These are phyloP conservation scores for Metarhizium album DNA, from an alignment of 2,329 filamentous ascomycete species.

Conservation along the genomic window DNA sequence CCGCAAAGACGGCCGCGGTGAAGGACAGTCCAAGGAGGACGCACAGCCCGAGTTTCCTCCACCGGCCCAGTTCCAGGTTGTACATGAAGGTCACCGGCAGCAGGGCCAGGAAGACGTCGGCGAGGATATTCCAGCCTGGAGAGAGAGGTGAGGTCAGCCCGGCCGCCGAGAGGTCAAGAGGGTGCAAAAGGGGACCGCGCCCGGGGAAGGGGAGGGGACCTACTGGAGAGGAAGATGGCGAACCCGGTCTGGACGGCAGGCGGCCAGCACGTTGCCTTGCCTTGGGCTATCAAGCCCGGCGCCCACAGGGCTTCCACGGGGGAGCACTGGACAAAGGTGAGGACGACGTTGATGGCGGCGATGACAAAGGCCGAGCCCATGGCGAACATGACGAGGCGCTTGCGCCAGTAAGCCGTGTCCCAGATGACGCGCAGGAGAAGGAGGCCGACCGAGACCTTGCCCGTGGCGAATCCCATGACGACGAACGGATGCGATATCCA, in stretches of 20 bases:
- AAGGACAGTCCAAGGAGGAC: slow-evolving; percentile 1
- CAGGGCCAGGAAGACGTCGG: slow-evolving; percentile 3
- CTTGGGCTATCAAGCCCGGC: not conserved
- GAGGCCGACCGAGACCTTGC: slow-evolving; percentile 5
- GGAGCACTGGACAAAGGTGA: slow-evolving; percentile 6
- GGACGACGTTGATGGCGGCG: not conserved
- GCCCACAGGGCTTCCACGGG: slow-evolving; percentile 2
- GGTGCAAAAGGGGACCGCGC: too few species aligned
- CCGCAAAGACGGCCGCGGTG: slow-evolving; percentile 2
- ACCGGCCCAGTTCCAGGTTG: not conserved
- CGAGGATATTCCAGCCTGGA: slow-evolving; percentile 5
- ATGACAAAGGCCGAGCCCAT: not conserved
- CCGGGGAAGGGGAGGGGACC: too few species aligned
- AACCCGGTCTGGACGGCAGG: not conserved
- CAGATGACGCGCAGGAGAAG: slow-evolving; percentile 4
- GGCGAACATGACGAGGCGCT: not conserved
- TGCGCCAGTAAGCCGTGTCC: slow-evolving; percentile 5
- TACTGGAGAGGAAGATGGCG: slow-evolving; percentile 5
- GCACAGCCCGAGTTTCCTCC: slow-evolving; percentile 4
- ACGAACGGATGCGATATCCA: slow-evolving; percentile 5
- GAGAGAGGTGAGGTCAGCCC: not conserved
- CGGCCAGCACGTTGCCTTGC: not conserved
- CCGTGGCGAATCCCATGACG: slow-evolving; percentile 4
- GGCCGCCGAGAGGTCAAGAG: too few species aligned
- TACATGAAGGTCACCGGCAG: slow-evolving; percentile 4